Evolutionary conservation across 2,329 filamentous ascomycete genomes (phyloP), one percentile per base, ranked within the genome.

Genomic region (Escovopsis sp.): DNA sequence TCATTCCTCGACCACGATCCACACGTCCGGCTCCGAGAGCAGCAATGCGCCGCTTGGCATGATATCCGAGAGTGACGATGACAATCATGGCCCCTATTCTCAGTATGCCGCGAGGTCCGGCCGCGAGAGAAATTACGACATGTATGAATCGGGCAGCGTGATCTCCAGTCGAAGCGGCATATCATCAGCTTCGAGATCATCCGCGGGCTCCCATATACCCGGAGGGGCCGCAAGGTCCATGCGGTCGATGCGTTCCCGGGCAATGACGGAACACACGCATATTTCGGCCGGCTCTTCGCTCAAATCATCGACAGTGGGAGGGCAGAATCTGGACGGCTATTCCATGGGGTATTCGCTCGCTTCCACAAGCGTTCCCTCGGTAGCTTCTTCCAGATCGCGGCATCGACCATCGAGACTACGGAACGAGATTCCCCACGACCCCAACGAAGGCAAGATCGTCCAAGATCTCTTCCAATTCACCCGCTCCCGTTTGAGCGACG

Each of bases 381-480:
- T 70, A 52, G 56, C 70, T 29, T 72, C 72, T 32, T 68, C 68
- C 13, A 61, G 61, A 29, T 63, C 64, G 7, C 59, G 59, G 37
- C 63, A 66, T 37, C 62, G 60, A 51, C 72, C 78, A 1, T 94
- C 88, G 13, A 73, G 80, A 16, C 64, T 95, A 38, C 76, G 85
- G 25, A 79, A 93, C 50, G 86, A 95, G 55, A 72, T 94, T 2
- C 68, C 86, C 1, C 73, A 78, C 30, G 93, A 84, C 51, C 84
- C 87, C 0, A 61, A 85, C 27, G 83, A 88, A 9, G 71, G 72
- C 47, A 71, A 72, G 47, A 76, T 76, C 45, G 69, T 81, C 4
- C 65, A 81, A 43, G 88, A 95, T 49, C 66, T 96, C 1, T 95
- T 96, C 64, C 86, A 87, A 27, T 89, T 80, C 53, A 89, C 82